Evolutionary conservation across 768 basidiomycete species (phyloP), one percentile per base, ranked within the genome.

Genomic region (Lactarius pseudohatsudake): DNA sequence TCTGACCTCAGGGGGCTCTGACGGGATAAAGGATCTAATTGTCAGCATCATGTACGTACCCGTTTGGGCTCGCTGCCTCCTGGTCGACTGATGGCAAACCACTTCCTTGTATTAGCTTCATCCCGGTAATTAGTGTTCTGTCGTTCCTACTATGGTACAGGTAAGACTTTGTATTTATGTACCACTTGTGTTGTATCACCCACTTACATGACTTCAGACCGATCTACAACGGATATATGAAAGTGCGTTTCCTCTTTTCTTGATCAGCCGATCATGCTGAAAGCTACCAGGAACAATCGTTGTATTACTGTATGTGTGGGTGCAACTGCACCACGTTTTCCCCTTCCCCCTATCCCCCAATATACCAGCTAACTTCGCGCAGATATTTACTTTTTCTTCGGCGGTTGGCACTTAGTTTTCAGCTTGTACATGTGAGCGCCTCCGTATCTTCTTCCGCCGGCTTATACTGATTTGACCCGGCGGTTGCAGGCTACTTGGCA

Each of bases 301-400:
- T 96, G 75, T 96, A 95, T 80, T 96, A 91, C 79, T 96, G 93
- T 93, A 79, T 78, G 89, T 67, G 10, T 28, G 20, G 26, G n/a
- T n/a, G n/a, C n/a, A n/a, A n/a, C 16, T 16, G 6, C 41, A 20
- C 73, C 69, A 64, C 64, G 68, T 69, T 59, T 74, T 70, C 71
- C 69, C 56, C 58, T 34, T 22, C 16, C 26, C 20, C 11, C n/a
- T 22, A 11, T 22, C 22, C 47, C 70, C 73, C 70, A 69, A 70
- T 75, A 68, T 65, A 71, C 67, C 71, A 68, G 69, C 58, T 61
- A 59, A 26, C 36, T 30, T 56, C n/a, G 47, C 15, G 15, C 73
- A 98, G 96, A 98, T 81, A 77, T 97, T 70, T 99, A 94, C 82
- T 96, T 98, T 83, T 86, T 98, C 79, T 99, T 99, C 79, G 84